Percentiles rank a stretch among this genome's conserved stretches.
These are phyloP conservation scores for Lentinula lateritia DNA, from an alignment of 768 basidiomycete genomes.

Conservation along the genomic window DNA sequence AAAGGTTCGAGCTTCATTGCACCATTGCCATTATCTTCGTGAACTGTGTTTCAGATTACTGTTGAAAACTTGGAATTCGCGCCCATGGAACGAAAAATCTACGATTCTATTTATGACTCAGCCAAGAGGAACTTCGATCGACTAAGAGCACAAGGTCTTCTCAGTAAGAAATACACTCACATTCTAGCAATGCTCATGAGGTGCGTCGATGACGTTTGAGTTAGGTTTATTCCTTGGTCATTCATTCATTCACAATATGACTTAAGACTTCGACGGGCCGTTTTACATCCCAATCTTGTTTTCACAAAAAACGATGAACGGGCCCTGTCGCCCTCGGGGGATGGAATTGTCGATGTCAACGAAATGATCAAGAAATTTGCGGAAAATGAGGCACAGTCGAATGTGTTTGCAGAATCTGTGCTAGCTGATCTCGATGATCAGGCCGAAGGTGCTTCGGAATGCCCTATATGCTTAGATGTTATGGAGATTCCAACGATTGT, in stretches of 20 bases:
- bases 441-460: slow-evolving; percentile 44
- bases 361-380: slow-evolving; percentile 52
- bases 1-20: slow-evolving; percentile 40
- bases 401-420: slow-evolving; percentile 57
- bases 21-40: slow-evolving; percentile 1
- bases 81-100: slow-evolving; percentile 76
- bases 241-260: slow-evolving; percentile 4
- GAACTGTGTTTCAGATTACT: slow-evolving; percentile 36
- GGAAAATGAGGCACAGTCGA: slow-evolving; percentile 27
- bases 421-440: slow-evolving; percentile 56
- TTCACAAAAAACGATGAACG: slow-evolving; percentile 44
- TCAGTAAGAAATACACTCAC: slow-evolving; percentile 78
- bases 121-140: slow-evolving; percentile 79
- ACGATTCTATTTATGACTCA: slow-evolving; percentile 77
- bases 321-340: slow-evolving; percentile 29
- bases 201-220: slow-evolving; percentile 32
- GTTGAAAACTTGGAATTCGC: slow-evolving; percentile 80
- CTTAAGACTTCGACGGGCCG: slow-evolving; percentile 78
- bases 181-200: slow-evolving; percentile 95
- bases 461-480: slow-evolving; percentile 77
- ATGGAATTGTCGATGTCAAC: slow-evolving; percentile 48
- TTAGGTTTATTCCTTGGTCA: neutral
- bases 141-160: slow-evolving; percentile 70
- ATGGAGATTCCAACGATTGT: slow-evolving; percentile 68
- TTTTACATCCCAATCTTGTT: slow-evolving; percentile 86